These are phyloP conservation scores for Paracamarosporium sp. DNA, from an alignment of 2,329 filamentous ascomycete species.

Conservation along the genomic window DNA sequence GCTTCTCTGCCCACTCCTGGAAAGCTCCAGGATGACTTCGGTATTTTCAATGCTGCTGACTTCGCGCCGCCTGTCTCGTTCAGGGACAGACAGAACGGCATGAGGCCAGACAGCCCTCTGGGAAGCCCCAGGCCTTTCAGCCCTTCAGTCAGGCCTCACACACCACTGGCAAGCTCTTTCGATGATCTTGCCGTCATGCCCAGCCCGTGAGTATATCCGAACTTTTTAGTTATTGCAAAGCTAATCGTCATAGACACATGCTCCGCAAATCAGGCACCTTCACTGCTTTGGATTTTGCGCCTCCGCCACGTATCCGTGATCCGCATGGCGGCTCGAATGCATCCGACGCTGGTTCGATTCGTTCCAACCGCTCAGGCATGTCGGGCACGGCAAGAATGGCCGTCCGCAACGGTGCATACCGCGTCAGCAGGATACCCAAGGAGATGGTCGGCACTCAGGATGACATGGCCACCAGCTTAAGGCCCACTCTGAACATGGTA, in stretches of 20 bases:
- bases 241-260: conserved; percentile 62
- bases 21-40: conserved; percentile 79
- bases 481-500: conserved; percentile 62
- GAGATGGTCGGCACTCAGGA: conserved; percentile 81
- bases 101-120: conserved; percentile 64
- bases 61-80: conserved; percentile 78
- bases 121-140: conserved; percentile 72
- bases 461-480: conserved; percentile 66
- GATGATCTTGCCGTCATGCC: conserved; percentile 86
- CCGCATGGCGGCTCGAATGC: conserved; percentile 34
- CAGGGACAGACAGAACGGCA: conserved; percentile 72
- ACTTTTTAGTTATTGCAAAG: background rate
- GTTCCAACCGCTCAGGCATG: conserved; percentile 79
- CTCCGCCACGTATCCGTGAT: conserved; percentile 73
- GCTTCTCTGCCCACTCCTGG: conserved; percentile 82
- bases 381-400: conserved; percentile 72
- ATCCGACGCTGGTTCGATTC: conserved; percentile 58
- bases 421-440: conserved; percentile 82
- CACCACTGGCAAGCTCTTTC: conserved; percentile 82
- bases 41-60: conserved; percentile 74
- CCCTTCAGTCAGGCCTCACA: conserved; percentile 73
- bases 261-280: conserved; percentile 81
- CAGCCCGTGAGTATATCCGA: conserved; percentile 76
- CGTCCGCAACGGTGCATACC: conserved; percentile 82
- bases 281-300: conserved; percentile 80